Percentiles rank a stretch among this genome's conserved stretches.
Conservation (phyloP, 2,329 filamentous ascomycete species). For the Cryphonectria carpinicola region DNA sequence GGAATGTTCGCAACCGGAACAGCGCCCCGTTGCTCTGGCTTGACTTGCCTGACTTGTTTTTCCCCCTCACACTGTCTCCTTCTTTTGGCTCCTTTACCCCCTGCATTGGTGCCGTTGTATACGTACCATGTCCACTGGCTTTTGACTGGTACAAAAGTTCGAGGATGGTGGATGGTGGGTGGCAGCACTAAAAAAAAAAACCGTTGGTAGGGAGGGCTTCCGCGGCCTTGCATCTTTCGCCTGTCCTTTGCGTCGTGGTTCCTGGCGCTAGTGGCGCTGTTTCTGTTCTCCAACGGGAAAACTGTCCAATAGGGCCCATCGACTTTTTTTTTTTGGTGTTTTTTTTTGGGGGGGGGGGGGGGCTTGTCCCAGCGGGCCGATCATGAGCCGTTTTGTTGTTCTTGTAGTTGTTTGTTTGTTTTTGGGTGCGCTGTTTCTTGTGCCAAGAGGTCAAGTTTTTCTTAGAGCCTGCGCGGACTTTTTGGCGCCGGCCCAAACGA, state of each 20-base stretch:
- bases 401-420: background rate
- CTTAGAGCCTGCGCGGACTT: background rate
- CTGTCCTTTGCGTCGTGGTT: background rate
- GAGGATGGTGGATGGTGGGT: background rate
- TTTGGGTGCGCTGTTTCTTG: background rate
- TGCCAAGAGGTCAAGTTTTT: slow-evolving; percentile 11
- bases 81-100: too few relatives aligned
- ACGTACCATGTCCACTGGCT: background rate
- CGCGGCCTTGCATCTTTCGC: background rate
- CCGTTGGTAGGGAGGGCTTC: slow-evolving; percentile 5
- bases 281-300: background rate
- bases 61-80: background rate
- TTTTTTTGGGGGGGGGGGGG: background rate
- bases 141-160: too few relatives aligned
- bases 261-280: slow-evolving; percentile 10
- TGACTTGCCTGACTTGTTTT: background rate
- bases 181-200: background rate
- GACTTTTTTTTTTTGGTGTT: background rate
- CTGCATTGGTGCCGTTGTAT: background rate
- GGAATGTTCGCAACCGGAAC: slow-evolving; percentile 10
- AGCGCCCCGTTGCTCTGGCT: background rate
- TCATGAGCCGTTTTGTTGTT: background rate
- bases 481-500: background rate
- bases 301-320: background rate
- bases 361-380: slow-evolving; percentile 1